Evolutionary conservation across 2,329 filamentous ascomycete species (phyloP).

Genomic region (Colletotrichum musae): DNA sequence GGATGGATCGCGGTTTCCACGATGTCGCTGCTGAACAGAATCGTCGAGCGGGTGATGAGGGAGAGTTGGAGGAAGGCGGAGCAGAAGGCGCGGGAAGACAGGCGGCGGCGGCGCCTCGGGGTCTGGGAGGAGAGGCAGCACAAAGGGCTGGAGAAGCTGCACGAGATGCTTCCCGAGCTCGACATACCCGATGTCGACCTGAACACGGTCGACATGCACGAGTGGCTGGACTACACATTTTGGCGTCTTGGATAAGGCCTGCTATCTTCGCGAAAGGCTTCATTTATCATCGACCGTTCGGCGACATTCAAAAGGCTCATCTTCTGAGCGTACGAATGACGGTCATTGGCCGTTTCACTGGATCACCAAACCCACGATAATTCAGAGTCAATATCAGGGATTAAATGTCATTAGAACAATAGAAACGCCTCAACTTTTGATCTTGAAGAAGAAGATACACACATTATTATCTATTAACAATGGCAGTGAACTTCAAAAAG

Average conservation of each 20-base stretch:
- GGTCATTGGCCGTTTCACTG: too few relatives aligned
- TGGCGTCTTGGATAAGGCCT: not conserved
- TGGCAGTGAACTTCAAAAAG: too few relatives aligned
- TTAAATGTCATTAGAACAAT: too few relatives aligned
- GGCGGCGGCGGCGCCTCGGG: conserved; percentile 22
- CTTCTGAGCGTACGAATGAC: too few relatives aligned
- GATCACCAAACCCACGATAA: too few relatives aligned
- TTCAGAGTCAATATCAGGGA: too few relatives aligned
- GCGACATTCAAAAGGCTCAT: too few relatives aligned
- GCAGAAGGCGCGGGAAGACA: not conserved
- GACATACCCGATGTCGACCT: conserved; percentile 32
- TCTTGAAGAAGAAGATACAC: too few relatives aligned
- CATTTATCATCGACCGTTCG: too few relatives aligned
- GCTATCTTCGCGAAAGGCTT: too few relatives aligned
- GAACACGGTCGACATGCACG: conserved; percentile 36
- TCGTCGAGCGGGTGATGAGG: conserved; percentile 18
- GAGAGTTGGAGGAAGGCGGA: conserved; percentile 15
- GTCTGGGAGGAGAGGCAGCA: conserved; percentile 35
- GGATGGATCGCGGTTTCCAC: conserved; percentile 29
- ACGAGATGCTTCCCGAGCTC: conserved; percentile 24
- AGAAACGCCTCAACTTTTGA: too few relatives aligned
- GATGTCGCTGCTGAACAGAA: conserved; percentile 19
- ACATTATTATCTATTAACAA: too few relatives aligned
- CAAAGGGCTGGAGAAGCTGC: conserved; percentile 32
- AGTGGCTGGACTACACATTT: conserved; percentile 37